phyloP scores from a whole-genome alignment of 2,329 filamentous ascomycete species.

The Grosmannia clavigera region DNA sequence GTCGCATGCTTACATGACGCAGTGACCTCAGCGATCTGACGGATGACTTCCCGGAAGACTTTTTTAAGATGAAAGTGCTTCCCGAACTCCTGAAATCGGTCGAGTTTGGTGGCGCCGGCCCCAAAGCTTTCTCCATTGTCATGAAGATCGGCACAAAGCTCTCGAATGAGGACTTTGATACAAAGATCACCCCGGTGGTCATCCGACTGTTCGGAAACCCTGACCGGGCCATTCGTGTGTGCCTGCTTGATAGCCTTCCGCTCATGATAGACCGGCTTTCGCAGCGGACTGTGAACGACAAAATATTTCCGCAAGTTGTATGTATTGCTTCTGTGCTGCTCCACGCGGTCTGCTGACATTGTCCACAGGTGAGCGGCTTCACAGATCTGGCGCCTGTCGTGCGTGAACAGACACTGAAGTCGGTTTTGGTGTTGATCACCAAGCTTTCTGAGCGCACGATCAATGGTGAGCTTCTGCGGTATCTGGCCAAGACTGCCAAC shows the following conservation, averaged over 20 bases:
- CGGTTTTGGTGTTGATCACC: conserved; percentile 71
- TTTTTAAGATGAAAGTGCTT: conserved; percentile 93
- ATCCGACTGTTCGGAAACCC: conserved; percentile 81
- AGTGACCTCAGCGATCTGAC: conserved; percentile 72
- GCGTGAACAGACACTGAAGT: conserved; percentile 90
- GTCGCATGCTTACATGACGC: neutral
- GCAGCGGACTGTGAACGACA: conserved; percentile 85
- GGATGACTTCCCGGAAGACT: conserved; percentile 94
- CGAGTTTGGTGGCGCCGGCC: conserved; percentile 93
- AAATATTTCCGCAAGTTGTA: conserved; percentile 90
- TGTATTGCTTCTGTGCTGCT: conserved; percentile 11
- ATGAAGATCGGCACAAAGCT: conserved; percentile 86
- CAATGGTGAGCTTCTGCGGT: conserved; percentile 82
- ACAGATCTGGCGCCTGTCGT: conserved; percentile 84
- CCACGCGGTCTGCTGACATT: neutral
- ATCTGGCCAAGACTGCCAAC: conserved; percentile 90
- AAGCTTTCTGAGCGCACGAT: conserved; percentile 89
- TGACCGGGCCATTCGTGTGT: conserved; percentile 84
- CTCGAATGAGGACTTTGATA: conserved; percentile 78
- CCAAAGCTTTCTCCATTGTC: conserved; percentile 77
- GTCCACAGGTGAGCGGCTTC: conserved; percentile 69
- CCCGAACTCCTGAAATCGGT: conserved; percentile 95
- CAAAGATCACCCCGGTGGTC: conserved; percentile 72
- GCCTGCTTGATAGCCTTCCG: conserved; percentile 75
- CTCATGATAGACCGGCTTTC: conserved; percentile 83